Base-by-base conservation (phyloP, 352 stramenopile species). In the Globisporangium parvum region DNA sequence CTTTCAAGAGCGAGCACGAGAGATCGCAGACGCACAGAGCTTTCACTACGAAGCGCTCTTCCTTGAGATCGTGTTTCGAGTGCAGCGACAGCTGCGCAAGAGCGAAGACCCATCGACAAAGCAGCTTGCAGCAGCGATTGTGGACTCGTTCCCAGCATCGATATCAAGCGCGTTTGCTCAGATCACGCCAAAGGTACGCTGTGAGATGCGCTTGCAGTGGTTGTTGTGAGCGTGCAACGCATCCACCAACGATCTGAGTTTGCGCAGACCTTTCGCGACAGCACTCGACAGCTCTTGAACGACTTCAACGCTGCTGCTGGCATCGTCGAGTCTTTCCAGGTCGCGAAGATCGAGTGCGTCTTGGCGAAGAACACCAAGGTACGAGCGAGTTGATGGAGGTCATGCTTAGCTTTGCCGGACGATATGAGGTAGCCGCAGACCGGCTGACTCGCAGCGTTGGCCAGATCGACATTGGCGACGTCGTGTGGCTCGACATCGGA, bases 11-110 rank as follows among this genome's bases (percentile, higher is more conserved):
- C 35, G 55, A 23, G 21, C 63, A 18, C 57, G 52, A 20, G 35
- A 74, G 31, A 47, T 77, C 37, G 63, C 69, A 17, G 33, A 63
- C 40, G 55, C 56, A 24, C 71, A 72, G 40, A 74, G 66, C 24
- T 77, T 77, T 31, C 63, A 63, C 33, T 74, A 62, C 33, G 24
- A 74, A 42, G 66, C 69, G 20, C 57, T 77, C 5, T 21, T 74
- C 0, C 52, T 77, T 11, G 69, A 77, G 41, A 31, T 77, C 10
- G 41, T 64, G 2, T 77, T 72, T 53, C 47, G 69, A 47, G 44
- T 74, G 2, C 47, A 65, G 42, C 66, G 69, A 12, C 53, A 67
- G 11, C 47, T 52, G 18, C 65, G 58, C 41, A 77, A 70, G 53
- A 41, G 24, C 2, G 23, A 55, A 24, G 37, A 62, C 20, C 47